Base-by-base conservation (phyloP, 805 yeast species). In the Saturnispora bothae region DNA sequence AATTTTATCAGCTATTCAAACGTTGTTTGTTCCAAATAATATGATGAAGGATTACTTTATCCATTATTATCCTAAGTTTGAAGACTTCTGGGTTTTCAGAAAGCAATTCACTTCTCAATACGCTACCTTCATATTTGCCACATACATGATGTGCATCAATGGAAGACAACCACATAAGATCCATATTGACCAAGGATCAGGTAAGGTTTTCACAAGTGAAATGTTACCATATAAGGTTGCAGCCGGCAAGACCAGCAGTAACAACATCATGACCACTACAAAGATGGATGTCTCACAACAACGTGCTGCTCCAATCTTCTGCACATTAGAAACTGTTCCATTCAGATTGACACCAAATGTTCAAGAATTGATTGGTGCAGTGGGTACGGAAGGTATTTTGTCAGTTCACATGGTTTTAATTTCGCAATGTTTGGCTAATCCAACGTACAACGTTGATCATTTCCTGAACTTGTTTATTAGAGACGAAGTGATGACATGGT, bases 81-180 rank as follows among this genome's bases (percentile, higher is more conserved):
- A 83, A 57, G 96, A 89, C 52, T 92, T 89, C 67, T 92, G 98
- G 98, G 62, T 89, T 37, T 92, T 94, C 77, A 73, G 97, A 45
- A 85, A 86, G 51, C 96, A 88, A 53, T 94, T 92, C 54, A 76
- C 96, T 4, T 79, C 94, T 20, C 95, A 88, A 59, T 92, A 89
- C 60, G 96, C 96, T 4, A 78, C 95, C 0, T 82, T 92, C 50
- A 76, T 85, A 31, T 89, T 89, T 59, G 78, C 88, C 69, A 83
- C 97, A 1, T 85, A 84, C 53, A 81, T 89, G 86, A 76, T 92
- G 83, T 79, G 94, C 61, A 83, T 92, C 51, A 85, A 85, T 56
- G 76, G 81, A 34, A 76, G 99, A 52, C 89, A 84, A 46, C 97
- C 98, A 3, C 94, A 83, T 57, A 94, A 89, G 69, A 83, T 92